phyloP scores from a whole-genome alignment of 176 grass and related monocot genomes.

The Calamus simplicifolius region DNA sequence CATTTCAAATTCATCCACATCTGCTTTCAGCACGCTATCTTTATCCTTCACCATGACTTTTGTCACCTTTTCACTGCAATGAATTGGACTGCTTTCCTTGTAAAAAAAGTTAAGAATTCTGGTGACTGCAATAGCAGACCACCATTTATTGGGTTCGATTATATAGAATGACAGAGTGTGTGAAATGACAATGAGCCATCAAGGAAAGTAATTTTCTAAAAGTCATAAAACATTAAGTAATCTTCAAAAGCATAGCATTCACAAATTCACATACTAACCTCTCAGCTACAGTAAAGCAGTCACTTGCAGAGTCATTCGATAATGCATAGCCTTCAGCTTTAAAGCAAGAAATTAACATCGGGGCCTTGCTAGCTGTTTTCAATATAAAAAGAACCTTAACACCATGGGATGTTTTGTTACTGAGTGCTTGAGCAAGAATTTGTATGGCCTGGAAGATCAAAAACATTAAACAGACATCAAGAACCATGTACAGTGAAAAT shows the following conservation, averaged over 20 bases:
- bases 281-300: slow-evolving; percentile 50
- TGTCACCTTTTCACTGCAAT: slow-evolving; percentile 43
- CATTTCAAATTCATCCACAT: slow-evolving; percentile 47
- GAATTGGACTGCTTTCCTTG: no score
- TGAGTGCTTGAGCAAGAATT: slow-evolving; percentile 39
- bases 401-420: slow-evolving; percentile 17
- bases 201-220: no score
- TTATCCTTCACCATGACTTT: slow-evolving; percentile 51
- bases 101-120: no score
- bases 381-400: slow-evolving; percentile 58
- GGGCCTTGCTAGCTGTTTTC: slow-evolving; percentile 19
- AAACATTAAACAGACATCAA: slow-evolving; percentile 7
- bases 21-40: slow-evolving; percentile 28
- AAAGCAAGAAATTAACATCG: slow-evolving; percentile 25
- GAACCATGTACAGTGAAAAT: not conserved
- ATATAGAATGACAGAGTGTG: no score
- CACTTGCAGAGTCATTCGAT: slow-evolving; percentile 16
- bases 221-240: no score
- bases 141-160: no score
- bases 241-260: no score
- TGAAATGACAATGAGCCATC: no score
- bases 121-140: no score
- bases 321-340: slow-evolving; percentile 39
- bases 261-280: slow-evolving; percentile 24
- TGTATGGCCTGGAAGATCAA: slow-evolving; percentile 52